Percentiles rank a stretch among this genome's conserved stretches.
These are phyloP conservation scores for Ophiognomonia clavigignenti-juglandacearum DNA, from an alignment of 2,329 filamentous ascomycete genomes.

Conservation along the genomic window DNA sequence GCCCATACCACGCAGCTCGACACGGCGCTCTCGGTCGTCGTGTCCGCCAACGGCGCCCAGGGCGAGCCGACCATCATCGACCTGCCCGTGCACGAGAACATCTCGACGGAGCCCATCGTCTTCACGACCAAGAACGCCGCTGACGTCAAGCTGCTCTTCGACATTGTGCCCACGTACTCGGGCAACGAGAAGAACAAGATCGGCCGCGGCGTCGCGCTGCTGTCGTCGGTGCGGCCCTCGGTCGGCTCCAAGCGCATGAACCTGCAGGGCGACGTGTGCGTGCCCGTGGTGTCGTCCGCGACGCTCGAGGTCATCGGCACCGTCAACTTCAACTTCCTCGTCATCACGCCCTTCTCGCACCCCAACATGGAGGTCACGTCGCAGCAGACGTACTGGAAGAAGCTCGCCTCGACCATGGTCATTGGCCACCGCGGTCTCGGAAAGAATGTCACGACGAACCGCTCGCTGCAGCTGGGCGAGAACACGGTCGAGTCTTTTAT, in stretches of 20 bases:
- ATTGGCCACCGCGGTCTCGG: slow-evolving; percentile 72
- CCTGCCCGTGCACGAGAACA: slow-evolving; percentile 87
- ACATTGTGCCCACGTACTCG: slow-evolving; percentile 92
- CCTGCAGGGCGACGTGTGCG: slow-evolving; percentile 84
- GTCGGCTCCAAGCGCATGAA: slow-evolving; percentile 85
- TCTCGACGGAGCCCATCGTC: slow-evolving; percentile 86
- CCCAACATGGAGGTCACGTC: slow-evolving; percentile 90
- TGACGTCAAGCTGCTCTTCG: slow-evolving; percentile 87
- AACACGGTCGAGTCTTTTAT: slow-evolving; percentile 97
- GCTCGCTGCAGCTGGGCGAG: slow-evolving; percentile 88
- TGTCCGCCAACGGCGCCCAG: slow-evolving; percentile 77
- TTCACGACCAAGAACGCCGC: slow-evolving; percentile 75
- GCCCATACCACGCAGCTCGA: slow-evolving; percentile 92
- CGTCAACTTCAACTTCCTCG: slow-evolving; percentile 94
- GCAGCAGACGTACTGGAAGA: slow-evolving; percentile 95
- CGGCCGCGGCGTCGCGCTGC: slow-evolving; percentile 80
- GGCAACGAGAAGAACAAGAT: slow-evolving; percentile 85
- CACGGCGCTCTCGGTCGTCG: slow-evolving; percentile 85
- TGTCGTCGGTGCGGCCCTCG: slow-evolving; percentile 79
- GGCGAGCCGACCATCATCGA: slow-evolving; percentile 89
- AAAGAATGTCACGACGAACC: slow-evolving; percentile 81
- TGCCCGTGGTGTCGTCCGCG: slow-evolving; percentile 76
- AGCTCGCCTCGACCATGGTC: slow-evolving; percentile 80
- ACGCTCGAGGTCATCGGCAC: slow-evolving; percentile 87
- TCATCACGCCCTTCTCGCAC: slow-evolving; percentile 91